These are phyloP conservation scores for Trichoderma guizhouense DNA, from an alignment of 2,329 filamentous ascomycete species.

Conservation along the genomic window DNA sequence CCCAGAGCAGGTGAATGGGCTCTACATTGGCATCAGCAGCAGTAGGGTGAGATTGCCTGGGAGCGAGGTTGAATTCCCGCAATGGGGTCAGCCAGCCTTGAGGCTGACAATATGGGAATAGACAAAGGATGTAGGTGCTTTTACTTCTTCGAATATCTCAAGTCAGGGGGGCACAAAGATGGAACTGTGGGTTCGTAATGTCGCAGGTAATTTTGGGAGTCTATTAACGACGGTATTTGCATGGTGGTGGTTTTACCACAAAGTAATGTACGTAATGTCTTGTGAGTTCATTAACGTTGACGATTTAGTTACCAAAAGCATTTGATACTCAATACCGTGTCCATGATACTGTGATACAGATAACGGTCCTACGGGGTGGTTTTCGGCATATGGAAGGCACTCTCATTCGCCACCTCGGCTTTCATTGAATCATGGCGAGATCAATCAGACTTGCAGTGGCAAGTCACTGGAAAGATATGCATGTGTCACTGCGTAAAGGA, in stretches of 20 bases:
- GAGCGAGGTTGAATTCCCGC: constrained; percentile 27
- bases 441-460: not conserved
- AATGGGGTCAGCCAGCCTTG: constrained; percentile 26
- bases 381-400: not conserved
- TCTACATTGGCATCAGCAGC: constrained; percentile 32
- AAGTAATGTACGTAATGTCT: constrained; percentile 13
- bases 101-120: constrained; percentile 28
- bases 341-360: not conserved
- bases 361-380: not conserved
- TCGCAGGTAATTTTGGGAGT: not conserved
- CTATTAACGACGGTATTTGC: not conserved
- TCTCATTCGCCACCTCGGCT: not conserved
- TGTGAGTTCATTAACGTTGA: not conserved
- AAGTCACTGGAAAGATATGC: not conserved
- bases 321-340: not conserved
- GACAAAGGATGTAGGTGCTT: not conserved
- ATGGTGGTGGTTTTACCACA: not conserved
- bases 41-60: constrained; percentile 28
- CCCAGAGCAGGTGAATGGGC: constrained; percentile 27
- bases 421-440: not conserved
- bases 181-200: not conserved
- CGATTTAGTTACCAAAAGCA: not conserved
- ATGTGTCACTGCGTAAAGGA: not conserved
- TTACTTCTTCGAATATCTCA: not conserved
- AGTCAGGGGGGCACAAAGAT: not conserved